Evolutionary conservation across 495 filamentous ascomycete genomes (phyloP).

Genomic region (Articulospora tetracladia): DNA sequence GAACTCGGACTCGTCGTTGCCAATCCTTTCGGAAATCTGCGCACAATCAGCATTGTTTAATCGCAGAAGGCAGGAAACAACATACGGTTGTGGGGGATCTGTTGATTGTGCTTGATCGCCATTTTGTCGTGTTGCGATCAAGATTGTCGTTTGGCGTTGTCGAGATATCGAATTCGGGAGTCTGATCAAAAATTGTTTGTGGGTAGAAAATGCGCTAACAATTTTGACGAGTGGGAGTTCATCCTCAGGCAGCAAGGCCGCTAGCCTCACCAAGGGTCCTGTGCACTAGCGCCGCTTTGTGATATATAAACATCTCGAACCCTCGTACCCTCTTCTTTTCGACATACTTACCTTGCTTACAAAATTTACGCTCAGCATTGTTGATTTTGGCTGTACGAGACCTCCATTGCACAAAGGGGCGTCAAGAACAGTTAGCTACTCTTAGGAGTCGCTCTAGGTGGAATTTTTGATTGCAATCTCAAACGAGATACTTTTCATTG

Average conservation of each 20-base stretch:
- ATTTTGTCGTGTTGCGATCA: constrained; percentile 29
- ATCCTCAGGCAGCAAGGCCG: neutral
- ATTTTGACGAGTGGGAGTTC: constrained; percentile 8
- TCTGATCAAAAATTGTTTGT: constrained; percentile 3
- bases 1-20: constrained; percentile 94
- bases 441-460: constrained; percentile 64
- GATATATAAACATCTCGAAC: constrained; percentile 5
- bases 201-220: constrained; percentile 4
- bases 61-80: constrained; percentile 12
- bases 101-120: constrained; percentile 99
- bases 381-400: constrained; percentile 39
- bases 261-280: neutral
- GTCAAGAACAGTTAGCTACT: constrained; percentile 61
- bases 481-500: constrained; percentile 45
- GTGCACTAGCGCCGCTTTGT: neutral
- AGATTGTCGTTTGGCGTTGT: constrained; percentile 29
- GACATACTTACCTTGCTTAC: constrained; percentile 24
- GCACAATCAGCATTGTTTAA: constrained; percentile 19
- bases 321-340: constrained; percentile 3
- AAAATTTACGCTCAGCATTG: constrained; percentile 20
- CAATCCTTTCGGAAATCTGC: constrained; percentile 99
- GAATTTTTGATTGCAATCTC: constrained; percentile 61
- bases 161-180: constrained; percentile 4
- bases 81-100: constrained; percentile 96
- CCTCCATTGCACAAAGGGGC: constrained; percentile 77